A percentile compares a stretch with the other conserved stretches of the same genome.
phyloP scores from a whole-genome alignment of 305 asterid species.

The Solanum hybrid region DNA sequence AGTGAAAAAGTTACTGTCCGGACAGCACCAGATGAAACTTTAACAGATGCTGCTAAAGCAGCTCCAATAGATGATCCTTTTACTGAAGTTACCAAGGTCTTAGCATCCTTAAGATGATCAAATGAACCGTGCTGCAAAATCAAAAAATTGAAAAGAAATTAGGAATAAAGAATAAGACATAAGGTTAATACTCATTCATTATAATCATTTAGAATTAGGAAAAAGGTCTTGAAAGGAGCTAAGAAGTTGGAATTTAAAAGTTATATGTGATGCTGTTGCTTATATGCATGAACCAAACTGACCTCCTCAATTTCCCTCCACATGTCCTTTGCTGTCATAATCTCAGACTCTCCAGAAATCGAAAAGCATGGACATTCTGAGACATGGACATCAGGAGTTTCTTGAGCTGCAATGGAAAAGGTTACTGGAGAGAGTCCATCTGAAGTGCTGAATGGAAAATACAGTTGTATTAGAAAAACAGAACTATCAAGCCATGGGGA shows the following conservation, averaged over 20 bases:
- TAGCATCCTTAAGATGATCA: constrained; percentile 51
- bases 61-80: constrained; percentile 71
- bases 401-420: constrained; percentile 78
- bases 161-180: neutral
- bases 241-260: neutral
- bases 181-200: constrained; percentile 2
- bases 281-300: neutral
- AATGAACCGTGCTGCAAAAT: constrained; percentile 73
- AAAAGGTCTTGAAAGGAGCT: neutral
- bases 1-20: constrained; percentile 63
- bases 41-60: constrained; percentile 75
- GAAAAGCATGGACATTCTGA: constrained; percentile 81
- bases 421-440: constrained; percentile 63
- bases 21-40: constrained; percentile 52
- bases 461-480: neutral
- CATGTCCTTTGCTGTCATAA: constrained; percentile 73
- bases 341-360: constrained; percentile 60
- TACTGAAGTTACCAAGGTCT: constrained; percentile 57
- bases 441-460: constrained; percentile 45
- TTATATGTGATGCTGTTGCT: neutral
- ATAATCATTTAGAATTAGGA: neutral
- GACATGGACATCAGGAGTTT: constrained; percentile 51
- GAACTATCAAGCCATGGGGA: neutral
- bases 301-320: constrained; percentile 95
- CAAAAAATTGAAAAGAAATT: constrained; percentile 18